These are phyloP conservation scores for Ascosphaera apis DNA, from an alignment of 2,329 filamentous ascomycete genomes.

Conservation along the genomic window DNA sequence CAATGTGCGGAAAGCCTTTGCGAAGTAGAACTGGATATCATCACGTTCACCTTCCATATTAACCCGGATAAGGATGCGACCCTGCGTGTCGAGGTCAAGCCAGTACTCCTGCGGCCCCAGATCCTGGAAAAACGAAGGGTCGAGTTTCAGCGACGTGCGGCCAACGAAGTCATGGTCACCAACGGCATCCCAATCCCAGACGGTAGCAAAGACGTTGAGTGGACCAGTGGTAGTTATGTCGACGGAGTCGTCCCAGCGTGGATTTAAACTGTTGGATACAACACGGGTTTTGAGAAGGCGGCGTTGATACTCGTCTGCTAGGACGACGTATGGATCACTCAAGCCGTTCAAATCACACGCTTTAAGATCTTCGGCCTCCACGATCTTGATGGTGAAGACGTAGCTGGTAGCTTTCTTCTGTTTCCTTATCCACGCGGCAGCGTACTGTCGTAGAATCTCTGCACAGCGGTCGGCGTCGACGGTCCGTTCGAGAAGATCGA, in stretches of 20 bases:
- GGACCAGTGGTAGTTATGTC: constrained; percentile 85
- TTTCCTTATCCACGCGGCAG: constrained; percentile 46
- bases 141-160: constrained; percentile 89
- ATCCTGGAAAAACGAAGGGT: constrained; percentile 90
- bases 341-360: constrained; percentile 89
- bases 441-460: constrained; percentile 50
- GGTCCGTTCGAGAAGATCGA: constrained; percentile 70
- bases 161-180: constrained; percentile 96
- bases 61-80: constrained; percentile 65
- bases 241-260: constrained; percentile 90
- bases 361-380: constrained; percentile 92
- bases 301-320: constrained; percentile 95
- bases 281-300: constrained; percentile 84
- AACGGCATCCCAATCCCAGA: constrained; percentile 96
- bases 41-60: constrained; percentile 98
- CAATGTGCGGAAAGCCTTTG: constrained; percentile 82
- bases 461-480: constrained; percentile 87
- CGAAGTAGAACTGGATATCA: constrained; percentile 96
- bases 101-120: constrained; percentile 92
- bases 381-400: constrained; percentile 96
- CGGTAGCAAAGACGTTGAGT: constrained; percentile 83
- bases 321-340: constrained; percentile 90
- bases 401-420: constrained; percentile 60
- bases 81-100: constrained; percentile 92
- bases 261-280: constrained; percentile 73